phyloP scores from a whole-genome alignment of 2,329 filamentous ascomycete genomes.

The Colletotrichum sidae region DNA sequence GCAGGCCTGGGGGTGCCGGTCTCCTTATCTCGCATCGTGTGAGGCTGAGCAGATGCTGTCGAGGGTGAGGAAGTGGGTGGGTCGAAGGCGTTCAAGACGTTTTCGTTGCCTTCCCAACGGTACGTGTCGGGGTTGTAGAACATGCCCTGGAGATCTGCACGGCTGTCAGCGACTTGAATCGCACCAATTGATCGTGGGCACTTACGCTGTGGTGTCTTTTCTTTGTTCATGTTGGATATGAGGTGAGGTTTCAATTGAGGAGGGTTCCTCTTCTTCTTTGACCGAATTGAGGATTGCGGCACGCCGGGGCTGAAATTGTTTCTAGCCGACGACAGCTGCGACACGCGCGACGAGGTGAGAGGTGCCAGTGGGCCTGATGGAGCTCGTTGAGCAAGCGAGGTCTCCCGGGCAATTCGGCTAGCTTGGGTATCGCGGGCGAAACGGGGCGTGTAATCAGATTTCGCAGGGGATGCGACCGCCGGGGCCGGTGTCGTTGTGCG shows the following conservation, averaged over 20 bases:
- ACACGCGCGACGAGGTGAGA: constrained; percentile 65
- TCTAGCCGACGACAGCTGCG: constrained; percentile 61
- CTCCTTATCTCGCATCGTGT: constrained; percentile 66
- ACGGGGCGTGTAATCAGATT: constrained; percentile 65
- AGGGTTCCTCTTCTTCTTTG: constrained; percentile 68
- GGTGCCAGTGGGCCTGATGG: constrained; percentile 67
- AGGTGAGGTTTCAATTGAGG: constrained; percentile 82
- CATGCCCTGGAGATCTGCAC: constrained; percentile 89
- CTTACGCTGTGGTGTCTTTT: constrained; percentile 85
- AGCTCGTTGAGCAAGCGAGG: constrained; percentile 69
- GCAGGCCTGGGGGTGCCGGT: constrained; percentile 74
- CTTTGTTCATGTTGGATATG: constrained; percentile 83
- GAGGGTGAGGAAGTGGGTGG: constrained; percentile 66
- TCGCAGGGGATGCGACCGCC: constrained; percentile 68
- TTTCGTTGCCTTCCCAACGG: constrained; percentile 97
- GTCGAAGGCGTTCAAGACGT: constrained; percentile 83
- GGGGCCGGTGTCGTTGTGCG: constrained; percentile 65
- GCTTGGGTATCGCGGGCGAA: constrained; percentile 75
- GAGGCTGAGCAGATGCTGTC: constrained; percentile 57
- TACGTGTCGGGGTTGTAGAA: constrained; percentile 89
- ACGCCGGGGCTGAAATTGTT: constrained; percentile 59
- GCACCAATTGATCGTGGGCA: constrained; percentile 38
- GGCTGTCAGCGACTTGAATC: constrained; percentile 40
- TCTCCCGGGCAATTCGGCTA: constrained; percentile 73
- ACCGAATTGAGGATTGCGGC: constrained; percentile 57